Base-by-base conservation (phyloP, 768 basidiomycete genomes). In the Hebeloma cylindrosporum region DNA sequence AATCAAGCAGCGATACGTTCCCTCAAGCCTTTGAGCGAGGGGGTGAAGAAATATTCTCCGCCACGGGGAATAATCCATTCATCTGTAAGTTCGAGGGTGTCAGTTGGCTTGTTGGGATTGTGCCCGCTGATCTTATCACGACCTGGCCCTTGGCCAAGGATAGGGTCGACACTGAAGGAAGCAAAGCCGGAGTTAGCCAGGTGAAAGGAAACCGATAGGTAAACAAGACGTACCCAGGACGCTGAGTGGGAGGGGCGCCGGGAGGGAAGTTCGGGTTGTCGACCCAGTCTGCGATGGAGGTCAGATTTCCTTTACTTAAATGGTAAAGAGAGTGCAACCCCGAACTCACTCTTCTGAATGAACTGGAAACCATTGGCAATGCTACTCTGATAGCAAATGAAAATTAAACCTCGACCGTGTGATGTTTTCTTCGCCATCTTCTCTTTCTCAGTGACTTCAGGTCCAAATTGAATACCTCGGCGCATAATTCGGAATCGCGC, bases 1-100 rank as follows among this genome's bases (percentile, higher is more conserved):
- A 6, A 4, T 13, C 17, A 18, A 10, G 13, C 11, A 25, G 54
- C 50, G 26, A 67, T 46, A 3, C 53, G 63, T 7, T 65, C 61
- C 54, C 62, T 69, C 55, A 78, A 59, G 14, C 66, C 70, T 21
- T 67, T 68, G 47, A 77, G 57, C 9, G 74, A 73, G 1, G 76
- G 77, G 1, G 68, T 61, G 56, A 77, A 77, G 57, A 77, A 77
- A 55, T 76, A 77, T 48, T 74, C 76, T 49, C 77, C 74, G 28
- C 77, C 73, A 26, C 71, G 68, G 26, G 76, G 64, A 26, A 68
- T 52, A 32, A 78, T 60, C 48, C 70, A 73, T 29, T 63, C 59
- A 22, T 66, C 63, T 30, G 65, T 59, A 26, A 48, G 37, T 8
- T 57, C 51, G 38, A 64, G 61, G 42, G 53, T 54, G 23, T 51